Evolutionary conservation across 768 basidiomycete species (phyloP), one percentile per base, ranked within the genome.

Genomic region (Dendrothele bispora): DNA sequence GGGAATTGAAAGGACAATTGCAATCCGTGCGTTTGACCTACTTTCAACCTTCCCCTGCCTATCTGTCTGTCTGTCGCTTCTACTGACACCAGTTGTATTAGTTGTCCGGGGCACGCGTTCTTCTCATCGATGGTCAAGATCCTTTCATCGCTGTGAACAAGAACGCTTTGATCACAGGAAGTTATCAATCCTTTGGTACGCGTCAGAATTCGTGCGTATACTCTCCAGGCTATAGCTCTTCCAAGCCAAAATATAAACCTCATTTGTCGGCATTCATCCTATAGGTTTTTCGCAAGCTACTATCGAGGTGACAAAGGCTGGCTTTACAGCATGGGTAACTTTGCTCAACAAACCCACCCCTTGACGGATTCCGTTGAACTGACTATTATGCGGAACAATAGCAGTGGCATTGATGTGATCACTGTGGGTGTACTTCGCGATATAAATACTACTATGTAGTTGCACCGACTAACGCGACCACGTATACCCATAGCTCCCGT

Each of bases 281-380:
- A 17, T 26, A 78, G 75, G 5, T 77, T 75, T 58, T 78, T 77
- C 57, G 66, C 75, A 17, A 76, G 72, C 50, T 77, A 75, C 47
- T 59, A 58, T 34, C 59, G 67, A 14, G 63, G 66, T 18, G 54
- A 66, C 14, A 52, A 56, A 28, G 65, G 71, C 17, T 75, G 75
- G 73, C 60, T 63, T 17, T 76, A 76, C 43, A 55, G 64, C 46
- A 65, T 79, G 70, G 77, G 43, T 32, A 77, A 81, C 48, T 84
- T 83, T 56, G 82, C 80, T 0, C 73, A 75, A 46, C 71, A 75
- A 47, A 66, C 72, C 12, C 77, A 79, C 20, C 82, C 83, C 15
- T 61, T 81, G 10, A 58, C 57, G 25, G 81, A 83, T 54, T 64
- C 61, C 2, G 80, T 75, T 20, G 66, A 67, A 6, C 63, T 83